phyloP scores from a whole-genome alignment of 2,329 filamentous ascomycete species.

The Colletotrichum cordylinicola region DNA sequence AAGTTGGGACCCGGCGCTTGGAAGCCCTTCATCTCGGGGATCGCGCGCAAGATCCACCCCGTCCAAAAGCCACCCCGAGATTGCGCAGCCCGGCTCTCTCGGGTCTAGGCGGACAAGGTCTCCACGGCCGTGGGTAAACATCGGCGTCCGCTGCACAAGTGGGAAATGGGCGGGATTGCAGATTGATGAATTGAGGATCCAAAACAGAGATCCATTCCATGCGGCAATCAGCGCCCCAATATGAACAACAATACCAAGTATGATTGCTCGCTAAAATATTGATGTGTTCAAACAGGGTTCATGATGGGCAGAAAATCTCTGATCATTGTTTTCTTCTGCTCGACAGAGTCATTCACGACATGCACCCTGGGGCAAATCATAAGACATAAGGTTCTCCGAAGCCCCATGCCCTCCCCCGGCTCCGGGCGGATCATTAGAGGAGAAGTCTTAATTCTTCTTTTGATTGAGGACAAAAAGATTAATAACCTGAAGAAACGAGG shows the following conservation, averaged over 20 bases:
- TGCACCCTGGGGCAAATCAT: background rate
- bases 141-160: background rate
- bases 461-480: background rate
- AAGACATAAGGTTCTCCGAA: background rate
- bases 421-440: background rate
- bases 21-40: background rate
- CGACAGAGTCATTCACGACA: background rate
- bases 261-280: background rate
- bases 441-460: background rate
- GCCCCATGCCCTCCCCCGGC: background rate
- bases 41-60: background rate
- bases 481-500: background rate
- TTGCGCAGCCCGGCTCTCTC: background rate
- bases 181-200: conserved; percentile 3
- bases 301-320: background rate
- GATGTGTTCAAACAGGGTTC: background rate
- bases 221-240: background rate
- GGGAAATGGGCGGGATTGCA: background rate
- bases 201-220: background rate
- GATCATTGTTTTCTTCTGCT: background rate
- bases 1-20: background rate
- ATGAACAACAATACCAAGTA: background rate
- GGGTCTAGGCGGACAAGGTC: background rate
- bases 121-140: background rate
- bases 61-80: background rate